These are phyloP conservation scores for Ceratobasidium sp. DNA, from an alignment of 1,284 basidiomycete species.

Conservation along the genomic window DNA sequence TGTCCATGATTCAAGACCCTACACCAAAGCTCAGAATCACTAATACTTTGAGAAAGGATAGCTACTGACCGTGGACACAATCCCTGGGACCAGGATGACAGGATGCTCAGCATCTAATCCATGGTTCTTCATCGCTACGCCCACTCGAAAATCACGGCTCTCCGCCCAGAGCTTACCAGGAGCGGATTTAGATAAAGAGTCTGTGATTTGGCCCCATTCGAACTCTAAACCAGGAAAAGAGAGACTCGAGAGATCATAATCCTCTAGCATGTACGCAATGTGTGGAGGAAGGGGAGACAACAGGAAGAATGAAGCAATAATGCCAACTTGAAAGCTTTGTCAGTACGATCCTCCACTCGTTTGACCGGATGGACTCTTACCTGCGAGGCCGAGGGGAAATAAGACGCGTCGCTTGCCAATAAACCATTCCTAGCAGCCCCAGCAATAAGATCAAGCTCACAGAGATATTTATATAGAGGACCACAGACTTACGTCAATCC, in stretches of 20 bases:
- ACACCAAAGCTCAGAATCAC: not conserved
- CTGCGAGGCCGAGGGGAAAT: constrained; percentile 48
- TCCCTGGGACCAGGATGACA: constrained; percentile 49
- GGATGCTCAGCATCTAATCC: constrained; percentile 49
- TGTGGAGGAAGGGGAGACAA: constrained; percentile 48
- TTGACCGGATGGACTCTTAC: constrained; percentile 22
- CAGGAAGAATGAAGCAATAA: constrained; percentile 46
- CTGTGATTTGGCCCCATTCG: constrained; percentile 48
- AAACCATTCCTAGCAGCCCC: constrained; percentile 34
- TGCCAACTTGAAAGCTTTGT: constrained; percentile 43
- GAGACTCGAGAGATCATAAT: constrained; percentile 47
- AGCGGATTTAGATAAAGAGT: constrained; percentile 45
- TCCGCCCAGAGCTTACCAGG: constrained; percentile 48
- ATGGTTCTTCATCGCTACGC: constrained; percentile 30
- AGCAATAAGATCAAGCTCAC: not conserved
- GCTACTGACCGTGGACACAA: constrained; percentile 48
- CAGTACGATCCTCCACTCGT: not conserved
- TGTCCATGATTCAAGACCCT: constrained; percentile 89
- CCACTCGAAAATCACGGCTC: constrained; percentile 49
- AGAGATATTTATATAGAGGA: not conserved
- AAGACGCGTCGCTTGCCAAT: constrained; percentile 46
- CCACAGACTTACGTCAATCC: constrained; percentile 9
- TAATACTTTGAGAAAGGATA: not conserved
- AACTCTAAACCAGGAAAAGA: constrained; percentile 46
- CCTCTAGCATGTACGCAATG: constrained; percentile 47